Conservation (phyloP, 202 grass and related monocot species). For the Zoysia matrella region DNA sequence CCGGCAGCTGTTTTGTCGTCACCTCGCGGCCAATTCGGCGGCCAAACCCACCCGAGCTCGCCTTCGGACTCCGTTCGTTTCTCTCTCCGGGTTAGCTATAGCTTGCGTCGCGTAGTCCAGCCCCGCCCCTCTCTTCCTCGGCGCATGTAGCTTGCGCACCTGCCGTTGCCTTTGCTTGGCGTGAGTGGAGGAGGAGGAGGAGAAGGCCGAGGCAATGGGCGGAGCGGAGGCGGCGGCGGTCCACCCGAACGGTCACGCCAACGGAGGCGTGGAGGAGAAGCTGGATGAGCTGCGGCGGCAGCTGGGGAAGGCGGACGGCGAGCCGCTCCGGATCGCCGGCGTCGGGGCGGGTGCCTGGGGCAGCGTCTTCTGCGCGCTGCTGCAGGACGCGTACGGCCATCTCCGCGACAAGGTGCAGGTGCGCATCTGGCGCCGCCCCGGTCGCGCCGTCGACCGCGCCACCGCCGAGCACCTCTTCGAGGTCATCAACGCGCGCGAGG, state of each 20-base stretch:
- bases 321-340: conserved; percentile 85
- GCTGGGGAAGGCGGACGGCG: conserved; percentile 75
- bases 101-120: conserved; percentile 7
- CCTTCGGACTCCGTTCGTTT: not conserved
- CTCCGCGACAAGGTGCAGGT: conserved; percentile 88
- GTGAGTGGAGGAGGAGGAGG: not conserved
- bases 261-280: conserved; percentile 76
- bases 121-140: conserved; percentile 30
- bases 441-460: conserved; percentile 80
- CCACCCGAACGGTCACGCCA: conserved; percentile 61
- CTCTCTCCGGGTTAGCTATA: not conserved
- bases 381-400: conserved; percentile 93
- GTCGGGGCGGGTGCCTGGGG: conserved; percentile 68
- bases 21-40: not conserved
- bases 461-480: conserved; percentile 88
- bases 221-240: conserved; percentile 43
- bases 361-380: conserved; percentile 58
- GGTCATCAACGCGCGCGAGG: conserved; percentile 94
- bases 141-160: conserved; percentile 16
- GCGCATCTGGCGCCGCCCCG: conserved; percentile 82
- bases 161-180: conserved; percentile 18
- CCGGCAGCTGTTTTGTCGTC: not conserved
- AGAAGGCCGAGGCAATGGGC: conserved; percentile 42
- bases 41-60: not conserved
- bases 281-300: conserved; percentile 79